Conservation (phyloP, 2,329 filamentous ascomycete genomes). For the Aureobasidium lini region DNA sequence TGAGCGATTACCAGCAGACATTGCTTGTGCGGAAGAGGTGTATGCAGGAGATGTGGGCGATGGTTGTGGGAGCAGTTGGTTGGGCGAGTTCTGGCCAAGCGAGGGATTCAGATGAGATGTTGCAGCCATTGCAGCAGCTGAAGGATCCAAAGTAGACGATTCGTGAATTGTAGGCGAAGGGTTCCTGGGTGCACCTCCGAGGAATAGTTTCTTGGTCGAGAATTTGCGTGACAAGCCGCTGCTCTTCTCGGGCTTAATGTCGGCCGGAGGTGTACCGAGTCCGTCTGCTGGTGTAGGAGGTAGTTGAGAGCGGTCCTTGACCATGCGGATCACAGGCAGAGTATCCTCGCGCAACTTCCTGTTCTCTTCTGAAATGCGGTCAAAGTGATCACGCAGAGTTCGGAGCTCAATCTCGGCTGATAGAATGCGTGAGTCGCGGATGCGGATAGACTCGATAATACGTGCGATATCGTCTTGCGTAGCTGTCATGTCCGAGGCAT, state of each 20-base stretch:
- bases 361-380: conserved; percentile 65
- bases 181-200: conserved; percentile 42
- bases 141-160: conserved; percentile 40
- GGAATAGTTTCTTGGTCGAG: conserved; percentile 46
- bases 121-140: conserved; percentile 43
- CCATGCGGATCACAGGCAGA: conserved; percentile 79
- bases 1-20: conserved; percentile 21
- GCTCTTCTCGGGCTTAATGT: conserved; percentile 15
- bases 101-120: conserved; percentile 44
- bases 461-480: conserved; percentile 90
- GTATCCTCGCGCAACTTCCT: conserved; percentile 83
- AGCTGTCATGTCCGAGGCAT: conserved; percentile 75
- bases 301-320: conserved; percentile 86
- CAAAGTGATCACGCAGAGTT: conserved; percentile 53
- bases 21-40: conserved; percentile 22
- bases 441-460: conserved; percentile 78
- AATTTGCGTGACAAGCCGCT: conserved; percentile 46
- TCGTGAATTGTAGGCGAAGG: conserved; percentile 44
- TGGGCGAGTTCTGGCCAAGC: conserved; percentile 37
- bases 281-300: conserved; percentile 47
- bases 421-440: conserved; percentile 84
- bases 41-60: conserved; percentile 46
- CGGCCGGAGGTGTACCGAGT: conserved; percentile 15
- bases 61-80: conserved; percentile 30
- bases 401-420: conserved; percentile 76